Percentiles rank a stretch among this genome's conserved stretches.
Conservation (phyloP, 2,329 filamentous ascomycete species). For the Arthrinium phaeospermum region DNA sequence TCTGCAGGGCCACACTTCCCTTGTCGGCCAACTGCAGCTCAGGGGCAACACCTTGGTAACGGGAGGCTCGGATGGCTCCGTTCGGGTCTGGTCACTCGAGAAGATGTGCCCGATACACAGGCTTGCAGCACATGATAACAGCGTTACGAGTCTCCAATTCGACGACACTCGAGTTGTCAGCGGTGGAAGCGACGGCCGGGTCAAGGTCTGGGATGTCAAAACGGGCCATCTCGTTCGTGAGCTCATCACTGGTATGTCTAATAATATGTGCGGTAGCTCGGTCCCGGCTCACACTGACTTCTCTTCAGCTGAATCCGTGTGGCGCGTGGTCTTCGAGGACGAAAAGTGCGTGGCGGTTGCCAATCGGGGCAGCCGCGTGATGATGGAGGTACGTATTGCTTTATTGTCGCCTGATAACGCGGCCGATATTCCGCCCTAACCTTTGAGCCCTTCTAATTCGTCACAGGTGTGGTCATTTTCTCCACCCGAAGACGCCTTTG, state of each 20-base stretch:
- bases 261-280: not conserved
- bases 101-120: slow-evolving; percentile 92
- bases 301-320: slow-evolving; percentile 80
- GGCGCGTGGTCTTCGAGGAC: slow-evolving; percentile 97
- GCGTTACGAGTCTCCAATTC: slow-evolving; percentile 96
- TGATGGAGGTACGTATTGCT: slow-evolving; percentile 84
- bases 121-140: slow-evolving; percentile 96
- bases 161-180: slow-evolving; percentile 95
- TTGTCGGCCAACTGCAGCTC: slow-evolving; percentile 97
- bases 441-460: not conserved
- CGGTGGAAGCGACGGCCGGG: slow-evolving; percentile 94
- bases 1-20: slow-evolving; percentile 93
- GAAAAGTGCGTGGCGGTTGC: slow-evolving; percentile 98
- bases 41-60: slow-evolving; percentile 93
- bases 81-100: slow-evolving; percentile 93
- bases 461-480: slow-evolving; percentile 91
- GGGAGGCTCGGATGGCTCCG: slow-evolving; percentile 93
- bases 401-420: no score
- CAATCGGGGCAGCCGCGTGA: slow-evolving; percentile 80
- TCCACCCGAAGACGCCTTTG: slow-evolving; percentile 73
- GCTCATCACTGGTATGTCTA: slow-evolving; percentile 64
- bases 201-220: slow-evolving; percentile 98
- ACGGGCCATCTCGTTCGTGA: slow-evolving; percentile 90
- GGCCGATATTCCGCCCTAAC: not conserved
- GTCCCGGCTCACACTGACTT: slow-evolving; percentile 5